Base-by-base conservation (phyloP, 192 early-diverging fungal species). In the Coemansia nantahalensis region DNA sequence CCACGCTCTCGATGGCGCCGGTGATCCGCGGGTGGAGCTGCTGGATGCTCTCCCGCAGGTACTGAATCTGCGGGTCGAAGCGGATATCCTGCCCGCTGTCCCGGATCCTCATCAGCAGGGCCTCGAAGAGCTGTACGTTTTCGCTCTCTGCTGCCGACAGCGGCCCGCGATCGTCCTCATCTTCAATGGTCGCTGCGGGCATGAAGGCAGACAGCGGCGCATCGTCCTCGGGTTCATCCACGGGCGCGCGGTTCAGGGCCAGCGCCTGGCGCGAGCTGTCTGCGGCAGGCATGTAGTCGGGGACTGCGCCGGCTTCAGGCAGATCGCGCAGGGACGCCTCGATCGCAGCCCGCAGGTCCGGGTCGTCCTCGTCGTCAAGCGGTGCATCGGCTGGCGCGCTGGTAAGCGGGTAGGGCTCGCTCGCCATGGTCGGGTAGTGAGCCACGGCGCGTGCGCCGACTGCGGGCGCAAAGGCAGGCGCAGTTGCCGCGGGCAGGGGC, bases 111-210 rank as follows among this genome's bases (percentile, higher is more conserved):
- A 90, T 85, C 45, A 99, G 81, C 11, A 97, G 76, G 13, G 92
- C 82, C 24, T 90, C 81, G 47, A 99, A 99, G 10, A 95, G 56
- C 62, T 89, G 81, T 26, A 99, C 84, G 33, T 93, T 95, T 57
- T 97, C 91, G 38, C 85, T 80, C 63, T 99, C 94, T 8, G 84
- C 80, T 1, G 68, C 46, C 19, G 84, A 79, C 50, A 99, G 56
- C 37, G 91, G 89, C 37, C 85, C 68, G 6, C 59, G 33, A 13
- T 65, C 37, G 15, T 63, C 51, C 2, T 70, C 58, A 3, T 58
- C 73, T 17, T 46, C 55, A 41, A 48, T 57, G 36, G 36, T 39
- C 17, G 44, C 59, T 22, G 48, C 50, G 17, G 64, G 67, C 75
- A 73, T 72, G 54, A 68, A 71, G 0, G 62, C 72, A 14, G 59